These are phyloP conservation scores for Eleusine coracana DNA, from an alignment of 176 grass and related monocot genomes.

Conservation along the genomic window DNA sequence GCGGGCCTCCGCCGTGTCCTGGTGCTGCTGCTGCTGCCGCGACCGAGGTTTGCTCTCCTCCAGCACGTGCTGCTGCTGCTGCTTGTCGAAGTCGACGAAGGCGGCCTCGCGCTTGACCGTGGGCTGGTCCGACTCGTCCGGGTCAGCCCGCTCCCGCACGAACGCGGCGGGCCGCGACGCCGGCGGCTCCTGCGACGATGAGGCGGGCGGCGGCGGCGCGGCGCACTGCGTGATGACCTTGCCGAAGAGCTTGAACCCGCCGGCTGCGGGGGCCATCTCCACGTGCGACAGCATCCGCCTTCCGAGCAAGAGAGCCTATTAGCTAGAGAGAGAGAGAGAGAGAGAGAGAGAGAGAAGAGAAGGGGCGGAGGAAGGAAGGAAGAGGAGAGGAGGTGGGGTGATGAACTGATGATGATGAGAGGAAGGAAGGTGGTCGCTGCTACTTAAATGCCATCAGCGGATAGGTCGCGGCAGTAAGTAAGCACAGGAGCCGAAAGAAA, in stretches of 20 bases:
- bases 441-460: constrained; percentile 64
- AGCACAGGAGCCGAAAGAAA: neutral
- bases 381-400: neutral
- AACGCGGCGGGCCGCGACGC: neutral
- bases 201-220: neutral
- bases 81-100: neutral
- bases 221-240: constrained; percentile 60
- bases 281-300: constrained; percentile 50
- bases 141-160: constrained; percentile 24
- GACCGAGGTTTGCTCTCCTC: constrained; percentile 8
- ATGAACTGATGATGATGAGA: neutral
- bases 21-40: neutral
- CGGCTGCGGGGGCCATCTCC: constrained; percentile 44
- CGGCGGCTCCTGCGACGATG: neutral
- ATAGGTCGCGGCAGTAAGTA: neutral
- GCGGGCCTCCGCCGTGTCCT: constrained; percentile 43
- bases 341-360: neutral
- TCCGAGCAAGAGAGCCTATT: neutral
- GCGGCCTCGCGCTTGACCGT: constrained; percentile 47
- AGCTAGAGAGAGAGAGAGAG: neutral
- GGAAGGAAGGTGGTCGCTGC: constrained; percentile 15
- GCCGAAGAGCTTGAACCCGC: constrained; percentile 69
- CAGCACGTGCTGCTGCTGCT: neutral
- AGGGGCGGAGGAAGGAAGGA: neutral
- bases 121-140: constrained; percentile 23